A percentile compares a stretch with the other conserved stretches of the same genome.
phyloP scores from a whole-genome alignment of 257 asterid species.

The Lavandula angustifolia region DNA sequence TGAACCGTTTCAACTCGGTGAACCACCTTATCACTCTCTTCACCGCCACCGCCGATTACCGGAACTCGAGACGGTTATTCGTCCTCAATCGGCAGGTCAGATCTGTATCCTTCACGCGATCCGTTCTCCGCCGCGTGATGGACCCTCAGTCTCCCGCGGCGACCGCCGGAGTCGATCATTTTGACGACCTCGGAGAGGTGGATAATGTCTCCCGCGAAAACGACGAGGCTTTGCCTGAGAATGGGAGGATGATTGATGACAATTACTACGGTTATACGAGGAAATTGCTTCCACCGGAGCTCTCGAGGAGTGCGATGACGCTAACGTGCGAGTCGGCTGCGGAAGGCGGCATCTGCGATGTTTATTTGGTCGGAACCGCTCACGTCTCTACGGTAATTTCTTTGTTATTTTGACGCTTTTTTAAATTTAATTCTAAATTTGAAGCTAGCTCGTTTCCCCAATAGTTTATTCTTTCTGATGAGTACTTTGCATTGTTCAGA shows the following conservation, averaged over 20 bases:
- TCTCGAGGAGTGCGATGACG: slow-evolving; percentile 55
- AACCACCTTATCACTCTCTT: slow-evolving; percentile 13
- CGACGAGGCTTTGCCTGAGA: slow-evolving; percentile 26
- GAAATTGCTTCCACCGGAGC: slow-evolving; percentile 70
- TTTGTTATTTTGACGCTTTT: neutral
- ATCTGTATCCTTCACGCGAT: slow-evolving; percentile 14
- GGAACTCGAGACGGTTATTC: slow-evolving; percentile 26
- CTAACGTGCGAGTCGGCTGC: slow-evolving; percentile 77
- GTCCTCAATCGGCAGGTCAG: slow-evolving; percentile 27
- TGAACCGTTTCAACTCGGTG: slow-evolving; percentile 24
- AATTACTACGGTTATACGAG: slow-evolving; percentile 33
- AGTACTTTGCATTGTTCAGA: neutral
- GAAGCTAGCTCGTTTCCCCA: neutral
- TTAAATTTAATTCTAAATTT: too few relatives aligned
- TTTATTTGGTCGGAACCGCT: slow-evolving; percentile 85
- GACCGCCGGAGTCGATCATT: slow-evolving; percentile 46
- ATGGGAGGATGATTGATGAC: slow-evolving; percentile 31
- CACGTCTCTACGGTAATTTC: slow-evolving; percentile 75
- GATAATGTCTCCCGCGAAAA: slow-evolving; percentile 24
- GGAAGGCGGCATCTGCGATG: slow-evolving; percentile 78
- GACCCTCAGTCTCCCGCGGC: slow-evolving; percentile 41
- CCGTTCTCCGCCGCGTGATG: slow-evolving; percentile 40
- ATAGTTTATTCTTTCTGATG: neutral
- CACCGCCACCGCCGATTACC: slow-evolving; percentile 22
- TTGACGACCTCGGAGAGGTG: slow-evolving; percentile 45